A percentile compares a stretch with the other conserved stretches of the same genome.
phyloP scores from a whole-genome alignment of 306 rosid species.

The Cucurbita argyrosperma region DNA sequence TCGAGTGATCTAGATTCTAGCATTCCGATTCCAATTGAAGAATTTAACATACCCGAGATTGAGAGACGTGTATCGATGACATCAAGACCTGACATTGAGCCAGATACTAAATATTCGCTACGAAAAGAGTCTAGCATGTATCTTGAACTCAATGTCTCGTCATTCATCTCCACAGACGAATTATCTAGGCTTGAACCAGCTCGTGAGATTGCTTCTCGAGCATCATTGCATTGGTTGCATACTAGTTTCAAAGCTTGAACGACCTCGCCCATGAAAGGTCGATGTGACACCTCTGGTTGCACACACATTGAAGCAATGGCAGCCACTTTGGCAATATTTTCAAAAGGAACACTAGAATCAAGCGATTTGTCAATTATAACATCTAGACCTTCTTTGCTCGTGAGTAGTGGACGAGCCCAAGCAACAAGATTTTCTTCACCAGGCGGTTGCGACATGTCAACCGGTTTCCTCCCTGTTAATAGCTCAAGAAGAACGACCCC shows the following conservation, averaged over 20 bases:
- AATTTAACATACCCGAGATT: constrained; percentile 31
- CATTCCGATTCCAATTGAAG: constrained; percentile 22
- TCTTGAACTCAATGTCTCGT: constrained; percentile 24
- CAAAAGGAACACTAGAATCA: constrained; percentile 38
- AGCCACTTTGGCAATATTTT: constrained; percentile 67
- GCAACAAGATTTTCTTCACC: constrained; percentile 81
- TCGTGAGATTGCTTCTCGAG: constrained; percentile 35
- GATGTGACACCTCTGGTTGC: constrained; percentile 71
- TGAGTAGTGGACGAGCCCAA: constrained; percentile 71
- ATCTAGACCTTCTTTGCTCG: constrained; percentile 50
- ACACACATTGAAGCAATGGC: constrained; percentile 93
- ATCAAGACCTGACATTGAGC: constrained; percentile 27
- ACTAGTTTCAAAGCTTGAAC: constrained; percentile 86
- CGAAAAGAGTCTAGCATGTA: constrained; percentile 32
- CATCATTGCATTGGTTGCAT: constrained; percentile 51
- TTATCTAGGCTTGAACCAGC: constrained; percentile 27
- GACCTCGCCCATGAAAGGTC: constrained; percentile 91
- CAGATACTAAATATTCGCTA: constrained; percentile 30
- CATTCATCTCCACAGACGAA: constrained; percentile 25
- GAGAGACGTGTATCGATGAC: constrained; percentile 31
- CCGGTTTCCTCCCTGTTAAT: constrained; percentile 67
- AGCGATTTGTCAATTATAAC: constrained; percentile 37
- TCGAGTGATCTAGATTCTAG: constrained; percentile 36
- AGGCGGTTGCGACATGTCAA: constrained; percentile 82
- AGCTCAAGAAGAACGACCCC: constrained; percentile 92